These are phyloP conservation scores for Phylloporus sp. DNA, from an alignment of 768 basidiomycete species.

Conservation along the genomic window DNA sequence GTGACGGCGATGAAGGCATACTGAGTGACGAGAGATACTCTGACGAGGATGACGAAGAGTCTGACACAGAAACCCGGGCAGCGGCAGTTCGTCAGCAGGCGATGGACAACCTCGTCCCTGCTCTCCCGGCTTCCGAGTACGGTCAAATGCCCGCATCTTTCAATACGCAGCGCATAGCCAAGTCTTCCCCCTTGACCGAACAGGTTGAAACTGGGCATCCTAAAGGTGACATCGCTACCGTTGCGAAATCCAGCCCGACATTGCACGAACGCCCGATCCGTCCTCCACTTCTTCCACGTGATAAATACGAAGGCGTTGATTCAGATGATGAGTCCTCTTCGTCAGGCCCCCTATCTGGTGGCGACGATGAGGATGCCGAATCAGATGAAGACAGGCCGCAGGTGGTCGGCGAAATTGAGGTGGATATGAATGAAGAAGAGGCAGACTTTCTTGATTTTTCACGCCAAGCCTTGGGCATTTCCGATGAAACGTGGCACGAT, in stretches of 20 bases:
- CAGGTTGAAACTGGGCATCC: slow-evolving; percentile 26
- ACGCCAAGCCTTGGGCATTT: slow-evolving; percentile 84
- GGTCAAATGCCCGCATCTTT: slow-evolving; percentile 79
- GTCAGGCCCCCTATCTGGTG: slow-evolving; percentile 40
- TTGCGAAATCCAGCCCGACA: slow-evolving; percentile 10
- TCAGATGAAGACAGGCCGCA: slow-evolving; percentile 80
- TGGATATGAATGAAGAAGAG: slow-evolving; percentile 90
- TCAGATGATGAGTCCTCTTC: slow-evolving; percentile 85
- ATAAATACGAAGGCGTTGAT: slow-evolving; percentile 88
- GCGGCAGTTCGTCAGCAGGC: slow-evolving; percentile 49
- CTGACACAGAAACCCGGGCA: slow-evolving; percentile 29
- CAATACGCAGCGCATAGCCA: slow-evolving; percentile 65
- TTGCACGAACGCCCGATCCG: slow-evolving; percentile 48
- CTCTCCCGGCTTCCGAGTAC: slow-evolving; percentile 77
- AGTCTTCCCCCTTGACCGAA: slow-evolving; percentile 41
- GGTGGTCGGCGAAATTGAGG: slow-evolving; percentile 76
- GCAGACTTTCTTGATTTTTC: slow-evolving; percentile 96
- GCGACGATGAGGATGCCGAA: slow-evolving; percentile 47
- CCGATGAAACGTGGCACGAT: slow-evolving; percentile 82
- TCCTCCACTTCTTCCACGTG: slow-evolving; percentile 74
- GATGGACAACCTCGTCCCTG: slow-evolving; percentile 79
- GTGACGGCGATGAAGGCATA: slow-evolving; percentile 30
- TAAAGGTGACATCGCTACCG: neutral
- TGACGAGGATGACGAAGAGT: slow-evolving; percentile 42
- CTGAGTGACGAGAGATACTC: slow-evolving; percentile 40